Percentiles rank a stretch among this genome's conserved stretches.
These are phyloP conservation scores for Clitopilus passeckerianus DNA, from an alignment of 768 basidiomycete genomes.

Conservation along the genomic window DNA sequence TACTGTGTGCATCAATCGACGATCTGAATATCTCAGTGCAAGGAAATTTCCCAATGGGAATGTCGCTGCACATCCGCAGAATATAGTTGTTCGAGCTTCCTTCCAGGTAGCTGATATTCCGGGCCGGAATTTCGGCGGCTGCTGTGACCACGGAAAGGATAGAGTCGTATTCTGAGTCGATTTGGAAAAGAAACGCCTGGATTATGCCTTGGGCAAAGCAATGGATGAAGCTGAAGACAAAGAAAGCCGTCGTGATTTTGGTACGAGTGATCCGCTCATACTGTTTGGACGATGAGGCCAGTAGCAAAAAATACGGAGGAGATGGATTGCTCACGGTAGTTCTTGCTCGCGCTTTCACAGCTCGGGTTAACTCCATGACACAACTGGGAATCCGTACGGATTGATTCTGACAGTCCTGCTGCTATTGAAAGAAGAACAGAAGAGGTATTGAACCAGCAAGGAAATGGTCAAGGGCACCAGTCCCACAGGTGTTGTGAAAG, in stretches of 20 bases:
- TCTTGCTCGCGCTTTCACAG: not conserved
- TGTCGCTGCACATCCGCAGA: conserved; percentile 39
- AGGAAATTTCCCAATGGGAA: conserved; percentile 30
- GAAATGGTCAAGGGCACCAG: not conserved
- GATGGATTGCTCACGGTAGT: not conserved
- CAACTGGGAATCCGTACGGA: not conserved
- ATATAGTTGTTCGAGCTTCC: conserved; percentile 20
- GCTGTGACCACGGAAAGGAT: conserved; percentile 32
- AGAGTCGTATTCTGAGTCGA: conserved; percentile 35
- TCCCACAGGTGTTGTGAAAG: not conserved
- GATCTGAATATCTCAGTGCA: conserved; percentile 32
- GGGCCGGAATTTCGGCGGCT: conserved; percentile 26
- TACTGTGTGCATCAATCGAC: conserved; percentile 5
- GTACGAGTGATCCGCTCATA: conserved; percentile 33
- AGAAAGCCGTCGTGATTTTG: conserved; percentile 39
- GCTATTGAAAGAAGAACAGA: not conserved
- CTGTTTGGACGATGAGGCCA: conserved; percentile 13
- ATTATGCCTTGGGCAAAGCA: conserved; percentile 49
- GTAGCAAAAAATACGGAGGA: not conserved
- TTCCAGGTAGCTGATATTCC: conserved; percentile 31
- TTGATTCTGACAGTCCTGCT: not conserved
- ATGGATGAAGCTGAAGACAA: conserved; percentile 43
- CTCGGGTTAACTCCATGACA: not conserved
- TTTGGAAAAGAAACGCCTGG: conserved; percentile 40
- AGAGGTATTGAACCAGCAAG: not conserved